These are phyloP conservation scores for Magnaporthiopsis rhizophila DNA, from an alignment of 2,329 filamentous ascomycete genomes.

Conservation along the genomic window DNA sequence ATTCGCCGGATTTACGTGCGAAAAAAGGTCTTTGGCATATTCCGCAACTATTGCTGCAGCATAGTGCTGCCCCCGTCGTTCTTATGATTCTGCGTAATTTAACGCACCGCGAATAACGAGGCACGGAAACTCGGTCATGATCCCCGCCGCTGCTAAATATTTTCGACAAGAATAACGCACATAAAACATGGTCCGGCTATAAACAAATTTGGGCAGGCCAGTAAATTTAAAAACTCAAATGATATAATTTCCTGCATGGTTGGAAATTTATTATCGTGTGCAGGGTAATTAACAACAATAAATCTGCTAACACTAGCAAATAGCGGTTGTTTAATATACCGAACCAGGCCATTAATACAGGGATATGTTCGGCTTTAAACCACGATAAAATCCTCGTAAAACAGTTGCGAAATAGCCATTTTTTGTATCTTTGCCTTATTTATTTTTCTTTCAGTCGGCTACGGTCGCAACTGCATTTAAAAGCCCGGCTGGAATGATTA, in stretches of 20 bases:
- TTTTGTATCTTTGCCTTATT: conserved; percentile 1
- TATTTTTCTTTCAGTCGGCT: background rate
- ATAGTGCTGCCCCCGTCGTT: no score
- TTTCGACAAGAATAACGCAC: conserved; percentile 13
- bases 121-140: no score
- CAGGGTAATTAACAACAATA: background rate
- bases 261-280: background rate
- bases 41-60: no score
- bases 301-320: background rate
- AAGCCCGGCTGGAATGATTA: no score
- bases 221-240: background rate
- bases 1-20: no score
- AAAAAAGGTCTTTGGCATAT: no score
- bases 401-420: background rate
- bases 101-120: no score
- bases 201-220: conserved; percentile 6
- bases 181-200: conserved; percentile 8
- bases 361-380: conserved; percentile 7
- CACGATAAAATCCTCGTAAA: conserved; percentile 9
- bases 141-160: conserved; percentile 6
- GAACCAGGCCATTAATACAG: conserved; percentile 4
- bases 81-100: no score
- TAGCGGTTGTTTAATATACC: background rate
- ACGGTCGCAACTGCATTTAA: no score
- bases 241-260: background rate